Conservation (phyloP, 352 stramenopile genomes). For the Globisporangium splendens region DNA sequence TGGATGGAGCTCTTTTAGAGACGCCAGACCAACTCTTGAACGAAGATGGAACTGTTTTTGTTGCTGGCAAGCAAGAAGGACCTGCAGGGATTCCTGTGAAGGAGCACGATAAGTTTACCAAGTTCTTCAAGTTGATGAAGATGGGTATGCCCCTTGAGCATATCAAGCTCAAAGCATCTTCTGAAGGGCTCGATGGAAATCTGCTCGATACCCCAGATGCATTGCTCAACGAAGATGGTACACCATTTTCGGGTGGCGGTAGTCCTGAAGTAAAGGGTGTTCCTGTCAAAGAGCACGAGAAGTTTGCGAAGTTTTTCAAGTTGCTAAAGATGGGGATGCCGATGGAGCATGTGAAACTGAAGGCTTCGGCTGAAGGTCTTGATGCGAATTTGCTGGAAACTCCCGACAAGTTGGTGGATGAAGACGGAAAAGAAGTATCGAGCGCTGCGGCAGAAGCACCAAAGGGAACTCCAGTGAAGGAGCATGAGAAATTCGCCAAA, state of each 20-base stretch:
- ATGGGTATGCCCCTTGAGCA: slow-evolving; percentile 77
- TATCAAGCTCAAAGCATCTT: slow-evolving; percentile 56
- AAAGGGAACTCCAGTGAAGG: slow-evolving; percentile 39
- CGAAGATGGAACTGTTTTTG: slow-evolving; percentile 50
- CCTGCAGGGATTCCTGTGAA: slow-evolving; percentile 48
- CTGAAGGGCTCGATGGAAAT: slow-evolving; percentile 52
- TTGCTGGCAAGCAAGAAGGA: slow-evolving; percentile 15
- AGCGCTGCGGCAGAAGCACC: slow-evolving; percentile 2
- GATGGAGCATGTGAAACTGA: slow-evolving; percentile 87
- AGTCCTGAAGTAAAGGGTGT: slow-evolving; percentile 19
- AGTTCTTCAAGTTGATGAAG: slow-evolving; percentile 79
- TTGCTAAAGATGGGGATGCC: slow-evolving; percentile 88
- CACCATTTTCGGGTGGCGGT: slow-evolving; percentile 5
- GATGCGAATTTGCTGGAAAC: slow-evolving; percentile 51
- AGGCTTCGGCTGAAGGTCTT: slow-evolving; percentile 57
- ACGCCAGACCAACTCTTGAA: slow-evolving; percentile 56
- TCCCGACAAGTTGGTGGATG: slow-evolving; percentile 54
- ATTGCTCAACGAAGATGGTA: slow-evolving; percentile 43
- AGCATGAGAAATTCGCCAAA: slow-evolving; percentile 77
- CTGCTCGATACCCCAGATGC: slow-evolving; percentile 55
- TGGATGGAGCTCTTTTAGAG: slow-evolving; percentile 86
- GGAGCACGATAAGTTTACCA: slow-evolving; percentile 86
- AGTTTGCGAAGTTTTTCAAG: slow-evolving; percentile 94
- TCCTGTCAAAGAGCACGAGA: slow-evolving; percentile 84
- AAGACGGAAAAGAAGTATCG: slow-evolving; percentile 35